Conservation (phyloP, 2,329 filamentous ascomycete genomes). For the Coleophoma cylindrospora region DNA sequence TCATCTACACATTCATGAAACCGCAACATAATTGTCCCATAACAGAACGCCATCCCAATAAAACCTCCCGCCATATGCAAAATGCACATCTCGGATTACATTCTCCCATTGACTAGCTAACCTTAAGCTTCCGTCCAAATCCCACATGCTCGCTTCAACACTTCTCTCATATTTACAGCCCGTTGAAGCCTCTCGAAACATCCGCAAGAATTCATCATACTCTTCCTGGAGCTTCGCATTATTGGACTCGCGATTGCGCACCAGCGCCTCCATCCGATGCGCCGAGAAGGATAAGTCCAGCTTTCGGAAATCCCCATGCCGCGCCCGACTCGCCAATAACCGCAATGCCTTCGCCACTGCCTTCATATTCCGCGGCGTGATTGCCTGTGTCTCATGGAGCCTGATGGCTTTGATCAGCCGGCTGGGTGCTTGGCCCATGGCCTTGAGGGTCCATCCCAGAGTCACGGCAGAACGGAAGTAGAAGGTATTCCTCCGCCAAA, state of each 20-base stretch:
- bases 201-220: background rate
- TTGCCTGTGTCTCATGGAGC: background rate
- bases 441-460: slow-evolving; percentile 3
- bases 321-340: background rate
- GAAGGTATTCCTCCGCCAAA: slow-evolving; percentile 15
- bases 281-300: background rate
- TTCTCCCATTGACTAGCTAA: background rate
- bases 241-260: background rate
- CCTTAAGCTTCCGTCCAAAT: background rate
- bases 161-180: slow-evolving; percentile 1
- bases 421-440: slow-evolving; percentile 6
- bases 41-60: background rate
- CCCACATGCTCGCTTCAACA: background rate
- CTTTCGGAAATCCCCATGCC: background rate
- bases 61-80: background rate
- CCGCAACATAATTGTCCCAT: background rate
- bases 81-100: background rate
- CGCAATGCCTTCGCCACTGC: background rate
- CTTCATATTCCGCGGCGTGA: background rate
- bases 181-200: background rate
- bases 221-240: background rate
- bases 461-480: background rate
- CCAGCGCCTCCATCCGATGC: background rate
- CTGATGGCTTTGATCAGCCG: background rate
- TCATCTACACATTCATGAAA: background rate